Evolutionary conservation across 2,329 filamentous ascomycete species (phyloP).

Genomic region (Myotisia sp.): DNA sequence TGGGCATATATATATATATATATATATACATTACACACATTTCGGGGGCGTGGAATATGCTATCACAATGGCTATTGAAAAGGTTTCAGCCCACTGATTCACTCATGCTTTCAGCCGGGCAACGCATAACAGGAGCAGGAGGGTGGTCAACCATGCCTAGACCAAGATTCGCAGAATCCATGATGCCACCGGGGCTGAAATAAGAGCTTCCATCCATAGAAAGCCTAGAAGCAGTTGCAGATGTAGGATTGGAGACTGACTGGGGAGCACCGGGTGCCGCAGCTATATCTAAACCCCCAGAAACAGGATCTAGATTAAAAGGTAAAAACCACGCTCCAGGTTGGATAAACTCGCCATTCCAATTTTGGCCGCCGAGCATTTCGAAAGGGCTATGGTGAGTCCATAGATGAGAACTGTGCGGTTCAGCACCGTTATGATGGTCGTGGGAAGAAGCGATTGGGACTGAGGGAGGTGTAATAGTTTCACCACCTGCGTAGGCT

Average conservation of each 20-base stretch:
- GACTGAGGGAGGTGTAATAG: slow-evolving; percentile 18
- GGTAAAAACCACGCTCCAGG: slow-evolving; percentile 77
- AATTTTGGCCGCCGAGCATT: slow-evolving; percentile 11
- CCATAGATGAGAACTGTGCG: slow-evolving; percentile 20
- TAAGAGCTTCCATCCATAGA: slow-evolving; percentile 1
- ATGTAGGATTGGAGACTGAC: background rate
- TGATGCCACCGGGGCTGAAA: background rate
- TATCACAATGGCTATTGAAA: too few species aligned
- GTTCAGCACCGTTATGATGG: slow-evolving; percentile 3
- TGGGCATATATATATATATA: too few species aligned
- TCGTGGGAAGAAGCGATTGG: slow-evolving; percentile 13
- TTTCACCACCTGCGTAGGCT: slow-evolving; percentile 48
- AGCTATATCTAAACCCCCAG: slow-evolving; percentile 8
- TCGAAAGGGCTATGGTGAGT: slow-evolving; percentile 16
- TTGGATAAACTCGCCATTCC: slow-evolving; percentile 25
- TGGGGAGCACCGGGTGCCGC: slow-evolving; percentile 1
- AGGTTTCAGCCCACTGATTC: slow-evolving; percentile 2
- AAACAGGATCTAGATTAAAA: slow-evolving; percentile 66
- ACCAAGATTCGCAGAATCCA: background rate
- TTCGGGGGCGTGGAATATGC: too few species aligned
- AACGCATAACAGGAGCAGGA: background rate
- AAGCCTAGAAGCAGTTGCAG: slow-evolving; percentile 1
- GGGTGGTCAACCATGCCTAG: background rate
- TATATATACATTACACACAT: too few species aligned
- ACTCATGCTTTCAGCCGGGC: background rate